Percentiles rank a stretch among this genome's conserved stretches.
These are phyloP conservation scores for Fraxinus albicans DNA, from an alignment of 305 asterid species.

Conservation along the genomic window DNA sequence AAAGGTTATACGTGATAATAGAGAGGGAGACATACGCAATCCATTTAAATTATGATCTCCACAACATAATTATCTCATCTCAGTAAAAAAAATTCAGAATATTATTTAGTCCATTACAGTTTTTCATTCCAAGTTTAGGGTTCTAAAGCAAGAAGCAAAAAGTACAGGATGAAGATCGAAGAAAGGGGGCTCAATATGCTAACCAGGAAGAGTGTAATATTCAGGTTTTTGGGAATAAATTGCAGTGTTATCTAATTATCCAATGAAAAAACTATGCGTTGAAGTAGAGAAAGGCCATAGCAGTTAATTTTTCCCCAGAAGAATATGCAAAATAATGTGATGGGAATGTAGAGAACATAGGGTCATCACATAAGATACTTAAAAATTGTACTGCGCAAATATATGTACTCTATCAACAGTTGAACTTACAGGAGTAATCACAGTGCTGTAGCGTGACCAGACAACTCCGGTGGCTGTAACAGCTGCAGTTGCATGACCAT, in stretches of 20 bases:
- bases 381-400: not conserved
- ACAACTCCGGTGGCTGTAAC: conserved; percentile 82
- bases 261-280: not conserved
- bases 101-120: not conserved
- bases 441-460: conserved; percentile 92
- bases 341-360: not conserved
- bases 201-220: not conserved
- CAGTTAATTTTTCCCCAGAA: not conserved
- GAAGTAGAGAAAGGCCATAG: not conserved
- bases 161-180: not conserved
- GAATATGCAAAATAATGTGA: not conserved
- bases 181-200: not conserved
- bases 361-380: not conserved
- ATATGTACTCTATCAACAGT: not conserved
- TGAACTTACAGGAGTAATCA: conserved; percentile 77
- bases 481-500: conserved; percentile 42
- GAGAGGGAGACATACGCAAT: not conserved
- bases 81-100: not conserved
- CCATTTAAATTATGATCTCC: not conserved
- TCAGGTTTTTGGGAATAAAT: not conserved
- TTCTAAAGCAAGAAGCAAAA: not conserved
- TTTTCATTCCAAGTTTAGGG: not conserved
- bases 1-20: not conserved
- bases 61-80: not conserved
- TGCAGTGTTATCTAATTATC: not conserved